Conservation (phyloP, 2,329 filamentous ascomycete genomes). For the Chaetomium sp. region DNA sequence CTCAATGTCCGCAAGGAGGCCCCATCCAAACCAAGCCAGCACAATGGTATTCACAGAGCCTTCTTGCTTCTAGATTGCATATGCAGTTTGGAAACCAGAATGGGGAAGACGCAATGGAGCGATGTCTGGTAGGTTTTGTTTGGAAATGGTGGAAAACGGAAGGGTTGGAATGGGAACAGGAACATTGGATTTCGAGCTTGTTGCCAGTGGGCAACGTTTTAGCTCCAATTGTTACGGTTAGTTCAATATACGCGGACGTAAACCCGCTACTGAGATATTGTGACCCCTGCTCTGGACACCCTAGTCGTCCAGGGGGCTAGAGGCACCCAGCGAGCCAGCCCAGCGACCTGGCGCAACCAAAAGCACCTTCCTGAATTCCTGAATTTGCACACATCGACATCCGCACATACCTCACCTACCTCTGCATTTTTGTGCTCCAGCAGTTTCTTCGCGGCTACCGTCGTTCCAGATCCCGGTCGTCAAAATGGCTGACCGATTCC, state of each 20-base stretch:
- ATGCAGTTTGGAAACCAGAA: slow-evolving; percentile 2
- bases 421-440: not conserved
- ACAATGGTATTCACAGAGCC: not conserved
- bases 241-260: slow-evolving; percentile 2
- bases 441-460: not conserved
- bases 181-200: slow-evolving; percentile 15
- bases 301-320: slow-evolving; percentile 6
- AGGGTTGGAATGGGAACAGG: slow-evolving; percentile 12
- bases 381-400: not conserved
- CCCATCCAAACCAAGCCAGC: slow-evolving; percentile 1
- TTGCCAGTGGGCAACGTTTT: slow-evolving; percentile 11
- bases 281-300: slow-evolving; percentile 4
- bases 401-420: not conserved
- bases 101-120: slow-evolving; percentile 9
- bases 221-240: slow-evolving; percentile 6
- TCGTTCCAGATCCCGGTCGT: not conserved
- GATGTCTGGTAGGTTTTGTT: slow-evolving; percentile 14
- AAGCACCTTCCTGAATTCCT: slow-evolving; percentile 11
- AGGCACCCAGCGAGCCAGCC: not conserved
- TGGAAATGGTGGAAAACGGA: slow-evolving; percentile 12
- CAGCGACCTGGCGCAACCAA: slow-evolving; percentile 20
- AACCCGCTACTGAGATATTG: slow-evolving; percentile 4
- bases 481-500: slow-evolving; percentile 71
- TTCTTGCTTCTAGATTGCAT: slow-evolving; percentile 2
- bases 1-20: not conserved